Evolutionary conservation across 179 eudicot species (phyloP), one percentile per base, ranked within the genome.

Genomic region (Dionaea muscipula): DNA sequence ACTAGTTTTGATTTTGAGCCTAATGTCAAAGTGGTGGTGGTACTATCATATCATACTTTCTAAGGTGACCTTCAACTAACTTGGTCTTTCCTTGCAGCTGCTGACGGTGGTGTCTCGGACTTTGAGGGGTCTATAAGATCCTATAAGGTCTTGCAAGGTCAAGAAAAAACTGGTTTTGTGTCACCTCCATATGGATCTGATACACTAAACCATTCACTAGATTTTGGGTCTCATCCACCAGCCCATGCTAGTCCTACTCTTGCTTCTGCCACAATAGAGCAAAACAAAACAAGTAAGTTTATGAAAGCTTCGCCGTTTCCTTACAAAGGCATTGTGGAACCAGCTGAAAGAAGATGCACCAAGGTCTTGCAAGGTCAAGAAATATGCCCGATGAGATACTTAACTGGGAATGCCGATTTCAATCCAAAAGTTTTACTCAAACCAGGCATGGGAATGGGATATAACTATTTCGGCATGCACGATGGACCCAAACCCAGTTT

Each of bases 331-430:
- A 67, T 75, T 77, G 57, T 61, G 85, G 87, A 74, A 70, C 68
- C 94, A 24, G 73, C n/a, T n/a, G n/a, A n/a, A n/a, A n/a, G 65
- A 58, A 55, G 81, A 72, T 78, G 75, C 66, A 81, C 85, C 31
- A 82, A 79, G 94, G 96, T 88, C 88, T 88, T 88, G 96, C 91
- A 85, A 88, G 96, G 94, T 85, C 94, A 88, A 88, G 94, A 88
- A 82, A 82, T 88, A 63, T 85, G 81, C 71, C 72, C 94, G 24
- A 72, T 82, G 68, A 82, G 75, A 60, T 75, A 91, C 47, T 73
- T 82, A 36, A 57, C 80, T 16, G 81, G 75, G 21, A 78, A 77
- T 70, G 39, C 63, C 17, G 74, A 82, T 60, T 60, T 68, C 57
- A 65, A 68, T 60, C 64, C 65, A 17, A 67, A 75, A 43, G 45